phyloP scores from a whole-genome alignment of 495 filamentous ascomycete species.

The Penicillium fimorum region DNA sequence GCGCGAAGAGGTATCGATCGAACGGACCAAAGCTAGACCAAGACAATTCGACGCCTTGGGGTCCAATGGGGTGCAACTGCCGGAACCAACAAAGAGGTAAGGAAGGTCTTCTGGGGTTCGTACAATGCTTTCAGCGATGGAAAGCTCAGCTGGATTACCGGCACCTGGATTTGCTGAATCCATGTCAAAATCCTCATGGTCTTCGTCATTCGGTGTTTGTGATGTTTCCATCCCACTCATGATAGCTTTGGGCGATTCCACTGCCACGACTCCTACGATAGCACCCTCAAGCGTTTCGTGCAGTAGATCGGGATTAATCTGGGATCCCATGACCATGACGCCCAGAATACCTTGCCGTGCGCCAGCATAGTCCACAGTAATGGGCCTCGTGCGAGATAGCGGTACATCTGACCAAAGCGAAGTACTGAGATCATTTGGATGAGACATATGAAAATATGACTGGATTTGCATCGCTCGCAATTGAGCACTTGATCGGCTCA shows the following conservation, averaged over 20 bases:
- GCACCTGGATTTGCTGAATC: conserved; percentile 12
- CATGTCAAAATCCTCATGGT: conserved; percentile 29
- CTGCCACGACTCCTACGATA: conserved; percentile 55
- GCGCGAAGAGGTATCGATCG: conserved; percentile 38
- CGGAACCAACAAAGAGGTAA: conserved; percentile 41
- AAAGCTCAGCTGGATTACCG: conserved; percentile 1
- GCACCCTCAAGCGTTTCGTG: conserved; percentile 55
- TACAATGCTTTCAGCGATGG: conserved; percentile 25
- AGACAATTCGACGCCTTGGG: conserved; percentile 46
- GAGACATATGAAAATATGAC: conserved; percentile 69
- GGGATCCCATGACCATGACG: conserved; percentile 53
- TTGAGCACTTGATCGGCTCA: conserved; percentile 65
- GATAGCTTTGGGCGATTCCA: conserved; percentile 47
- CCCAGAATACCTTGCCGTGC: conserved; percentile 49
- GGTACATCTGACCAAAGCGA: conserved; percentile 50
- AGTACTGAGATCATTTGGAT: conserved; percentile 30
- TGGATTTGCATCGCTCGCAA: conserved; percentile 76
- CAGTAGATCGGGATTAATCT: conserved; percentile 46
- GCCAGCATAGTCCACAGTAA: conserved; percentile 58
- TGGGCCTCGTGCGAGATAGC: conserved; percentile 47
- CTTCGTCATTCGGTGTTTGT: conserved; percentile 7
- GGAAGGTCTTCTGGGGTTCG: conserved; percentile 41
- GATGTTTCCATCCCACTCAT: conserved; percentile 14
- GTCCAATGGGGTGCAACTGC: conserved; percentile 40
- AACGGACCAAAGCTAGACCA: conserved; percentile 53